Evolutionary conservation across 2,329 filamentous ascomycete genomes (phyloP).

Genomic region (Ploettnerulaceae sp.): DNA sequence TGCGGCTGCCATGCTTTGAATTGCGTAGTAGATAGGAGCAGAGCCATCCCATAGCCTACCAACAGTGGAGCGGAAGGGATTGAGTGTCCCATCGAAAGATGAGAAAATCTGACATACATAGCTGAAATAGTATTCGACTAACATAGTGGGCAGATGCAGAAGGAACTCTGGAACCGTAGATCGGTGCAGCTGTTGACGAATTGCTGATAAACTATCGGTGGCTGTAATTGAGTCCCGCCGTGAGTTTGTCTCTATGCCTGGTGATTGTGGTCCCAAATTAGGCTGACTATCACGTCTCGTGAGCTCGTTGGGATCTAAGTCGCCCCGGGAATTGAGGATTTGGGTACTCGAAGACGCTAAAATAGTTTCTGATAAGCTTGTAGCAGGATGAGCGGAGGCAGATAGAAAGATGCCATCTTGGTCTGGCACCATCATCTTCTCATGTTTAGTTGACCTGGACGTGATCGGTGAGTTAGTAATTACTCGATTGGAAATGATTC

Average conservation of each 20-base stretch:
- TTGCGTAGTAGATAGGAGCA: conserved; percentile 53
- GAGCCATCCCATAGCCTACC: conserved; percentile 54
- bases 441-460: conserved; percentile 33
- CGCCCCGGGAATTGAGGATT: background rate
- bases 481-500: too few species aligned
- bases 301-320: background rate
- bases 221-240: conserved; percentile 14
- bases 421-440: conserved; percentile 24
- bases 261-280: background rate
- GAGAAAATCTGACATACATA: conserved; percentile 58
- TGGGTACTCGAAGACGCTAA: background rate
- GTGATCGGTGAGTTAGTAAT: too few species aligned
- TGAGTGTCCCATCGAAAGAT: conserved; percentile 58
- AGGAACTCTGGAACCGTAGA: conserved; percentile 29
- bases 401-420: conserved; percentile 5
- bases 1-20: conserved; percentile 60
- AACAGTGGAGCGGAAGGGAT: conserved; percentile 56
- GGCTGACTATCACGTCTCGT: background rate
- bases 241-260: background rate
- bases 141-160: conserved; percentile 41
- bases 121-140: conserved; percentile 61
- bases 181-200: conserved; percentile 27
- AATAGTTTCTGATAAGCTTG: conserved; percentile 8
- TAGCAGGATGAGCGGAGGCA: conserved; percentile 7
- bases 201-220: conserved; percentile 27